Evolutionary conservation across 305 asterid species (phyloP), one percentile per base, ranked within the genome.

Genomic region (Rubia tinctorum): DNA sequence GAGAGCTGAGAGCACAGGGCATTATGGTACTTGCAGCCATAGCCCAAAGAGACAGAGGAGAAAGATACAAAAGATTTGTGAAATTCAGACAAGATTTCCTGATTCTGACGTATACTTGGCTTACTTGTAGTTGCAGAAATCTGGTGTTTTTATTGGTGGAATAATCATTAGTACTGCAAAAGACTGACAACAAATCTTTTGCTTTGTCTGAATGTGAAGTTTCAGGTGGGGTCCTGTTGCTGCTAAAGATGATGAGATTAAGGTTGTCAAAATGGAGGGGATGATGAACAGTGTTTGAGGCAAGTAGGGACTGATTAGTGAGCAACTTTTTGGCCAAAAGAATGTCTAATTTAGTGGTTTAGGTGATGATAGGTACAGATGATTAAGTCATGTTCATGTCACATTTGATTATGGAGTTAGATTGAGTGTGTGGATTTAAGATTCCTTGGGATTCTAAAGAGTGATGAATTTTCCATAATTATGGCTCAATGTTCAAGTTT

Each of bases 1-100:
- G 76, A 13, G 93, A 83, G 82, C 97, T 91, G 37, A 83, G 91
- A 75, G 55, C 77, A 71, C 18, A 53, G 59, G 73, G 76, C 88
- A 82, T 86, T 37, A 20, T 53, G 59, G 88, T 70, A 72, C 67
- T 73, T 58, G 81, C 25, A 3, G 71, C 66, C 74, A 75, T 75
- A 60, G 47, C 34, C 37, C 23, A 37, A 20, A 58, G 64, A 58
- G 15, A 58, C 34, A n/a, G 37, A 22, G 8, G 34, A 58, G 34
- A 59, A 67, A 58, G 13, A 39, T 39, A 40, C 3, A 58, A 30
- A 71, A 13, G 56, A 20, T 58, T 68, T n/a, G n/a, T 30, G 68
- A 7, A 47, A 56, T 67, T 7, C 30, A 71, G 63, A 75, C 53
- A 49, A 30, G 60, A 34, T 75, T 69, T 47, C 5, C 68, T 34